These are phyloP conservation scores for Halophytophthora batemanensis DNA, from an alignment of 352 stramenopile genomes.

Conservation along the genomic window DNA sequence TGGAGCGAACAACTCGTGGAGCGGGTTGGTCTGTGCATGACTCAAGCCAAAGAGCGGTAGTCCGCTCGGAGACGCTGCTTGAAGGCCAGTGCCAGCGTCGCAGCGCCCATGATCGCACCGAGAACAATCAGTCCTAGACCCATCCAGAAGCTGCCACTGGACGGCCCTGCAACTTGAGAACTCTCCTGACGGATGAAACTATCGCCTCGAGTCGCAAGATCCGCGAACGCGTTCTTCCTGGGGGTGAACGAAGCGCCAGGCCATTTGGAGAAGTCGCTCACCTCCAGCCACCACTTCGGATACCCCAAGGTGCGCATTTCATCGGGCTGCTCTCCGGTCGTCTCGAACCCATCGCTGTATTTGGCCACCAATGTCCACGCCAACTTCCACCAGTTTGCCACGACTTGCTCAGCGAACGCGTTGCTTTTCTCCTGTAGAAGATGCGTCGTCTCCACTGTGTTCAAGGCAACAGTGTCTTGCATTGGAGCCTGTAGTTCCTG, in stretches of 20 bases:
- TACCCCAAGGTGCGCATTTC: slow-evolving; percentile 66
- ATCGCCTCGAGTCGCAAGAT: too few relatives aligned
- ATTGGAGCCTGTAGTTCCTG: too few relatives aligned
- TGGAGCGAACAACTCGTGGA: too few relatives aligned
- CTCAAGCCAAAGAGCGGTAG: slow-evolving; percentile 34
- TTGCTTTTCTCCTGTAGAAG: slow-evolving; percentile 53
- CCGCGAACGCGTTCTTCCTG: too few relatives aligned
- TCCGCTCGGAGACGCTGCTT: slow-evolving; percentile 28
- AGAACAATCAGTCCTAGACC: slow-evolving; percentile 33
- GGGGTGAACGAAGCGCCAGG: too few relatives aligned
- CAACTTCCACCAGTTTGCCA: slow-evolving; percentile 66
- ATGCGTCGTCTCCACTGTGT: slow-evolving; percentile 19
- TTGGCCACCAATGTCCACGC: slow-evolving; percentile 73
- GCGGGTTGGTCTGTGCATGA: neutral
- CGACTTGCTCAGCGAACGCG: slow-evolving; percentile 45
- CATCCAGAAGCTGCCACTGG: slow-evolving; percentile 8
- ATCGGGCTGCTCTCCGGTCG: slow-evolving; percentile 47
- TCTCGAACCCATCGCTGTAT: slow-evolving; percentile 72
- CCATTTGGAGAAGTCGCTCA: slow-evolving; percentile 65
- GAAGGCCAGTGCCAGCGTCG: slow-evolving; percentile 31
- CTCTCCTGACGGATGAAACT: slow-evolving; percentile 24
- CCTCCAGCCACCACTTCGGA: slow-evolving; percentile 56
- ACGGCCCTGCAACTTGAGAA: neutral
- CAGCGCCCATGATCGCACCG: slow-evolving; percentile 33
- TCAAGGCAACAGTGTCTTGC: too few relatives aligned